These are phyloP conservation scores for Trichoderma semiorbis DNA, from an alignment of 2,329 filamentous ascomycete genomes.

Conservation along the genomic window DNA sequence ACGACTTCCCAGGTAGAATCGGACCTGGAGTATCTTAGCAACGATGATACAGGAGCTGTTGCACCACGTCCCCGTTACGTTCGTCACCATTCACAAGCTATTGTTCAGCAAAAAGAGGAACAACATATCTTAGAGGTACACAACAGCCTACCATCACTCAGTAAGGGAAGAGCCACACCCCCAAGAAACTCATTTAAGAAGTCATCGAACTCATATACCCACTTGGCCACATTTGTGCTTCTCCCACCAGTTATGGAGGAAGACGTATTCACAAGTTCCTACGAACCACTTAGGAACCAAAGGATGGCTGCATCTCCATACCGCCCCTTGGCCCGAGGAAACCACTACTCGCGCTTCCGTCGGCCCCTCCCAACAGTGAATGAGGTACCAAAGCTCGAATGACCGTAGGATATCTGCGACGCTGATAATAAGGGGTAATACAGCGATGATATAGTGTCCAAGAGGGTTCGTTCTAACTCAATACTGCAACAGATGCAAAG, in stretches of 20 bases:
- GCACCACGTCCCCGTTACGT: too few relatives aligned
- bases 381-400: not conserved
- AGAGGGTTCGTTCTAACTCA: not conserved
- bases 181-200: not conserved
- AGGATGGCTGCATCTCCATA: not conserved
- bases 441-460: too few relatives aligned
- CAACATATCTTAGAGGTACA: not conserved
- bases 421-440: not conserved
- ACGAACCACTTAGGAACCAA: not conserved
- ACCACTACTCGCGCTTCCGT: not conserved
- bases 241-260: not conserved
- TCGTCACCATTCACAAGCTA: not conserved
- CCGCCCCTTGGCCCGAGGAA: not conserved
- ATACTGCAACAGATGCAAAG: not conserved
- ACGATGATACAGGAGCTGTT: not conserved
- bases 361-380: not conserved
- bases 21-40: not conserved
- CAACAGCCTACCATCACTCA: not conserved
- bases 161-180: too few relatives aligned
- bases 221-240: not conserved
- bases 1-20: too few relatives aligned
- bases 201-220: not conserved
- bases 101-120: not conserved
- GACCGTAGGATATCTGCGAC: not conserved
- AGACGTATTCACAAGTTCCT: not conserved